These are phyloP conservation scores for Apodospora peruviana DNA, from an alignment of 495 filamentous ascomycete species.

Conservation along the genomic window DNA sequence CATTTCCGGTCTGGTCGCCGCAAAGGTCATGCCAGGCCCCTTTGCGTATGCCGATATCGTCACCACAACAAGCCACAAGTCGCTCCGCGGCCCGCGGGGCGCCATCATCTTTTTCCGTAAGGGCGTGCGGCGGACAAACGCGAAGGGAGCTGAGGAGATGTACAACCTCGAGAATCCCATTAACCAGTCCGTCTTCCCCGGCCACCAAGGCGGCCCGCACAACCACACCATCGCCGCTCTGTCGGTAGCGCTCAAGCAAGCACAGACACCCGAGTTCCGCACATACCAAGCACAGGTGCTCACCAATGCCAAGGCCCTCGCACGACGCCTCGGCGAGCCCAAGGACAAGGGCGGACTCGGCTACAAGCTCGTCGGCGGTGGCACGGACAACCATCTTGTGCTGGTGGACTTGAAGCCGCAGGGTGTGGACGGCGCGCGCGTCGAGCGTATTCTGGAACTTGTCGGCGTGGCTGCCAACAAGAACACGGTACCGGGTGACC, in stretches of 20 bases:
- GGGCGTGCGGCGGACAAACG: constrained; percentile 79
- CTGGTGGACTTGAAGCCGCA: constrained; percentile 92
- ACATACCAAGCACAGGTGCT: constrained; percentile 85
- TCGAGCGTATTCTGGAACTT: constrained; percentile 90
- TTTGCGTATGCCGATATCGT: constrained; percentile 89
- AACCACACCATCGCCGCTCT: constrained; percentile 98
- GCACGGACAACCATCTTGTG: constrained; percentile 95
- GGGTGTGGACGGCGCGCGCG: constrained; percentile 83
- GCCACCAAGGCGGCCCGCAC: constrained; percentile 95
- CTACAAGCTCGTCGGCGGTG: constrained; percentile 86
- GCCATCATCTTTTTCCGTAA: constrained; percentile 98
- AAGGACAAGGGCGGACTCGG: constrained; percentile 73
- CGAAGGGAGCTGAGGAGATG: constrained; percentile 75
- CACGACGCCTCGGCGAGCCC: constrained; percentile 62
- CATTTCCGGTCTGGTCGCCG: constrained; percentile 89
- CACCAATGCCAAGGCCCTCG: constrained; percentile 80
- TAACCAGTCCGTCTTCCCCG: constrained; percentile 97
- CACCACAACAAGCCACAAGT: constrained; percentile 98
- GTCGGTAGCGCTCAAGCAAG: constrained; percentile 88
- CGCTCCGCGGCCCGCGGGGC: constrained; percentile 85
- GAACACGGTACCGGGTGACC: constrained; percentile 96
- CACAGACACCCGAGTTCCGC: constrained; percentile 81
- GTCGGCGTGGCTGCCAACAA: constrained; percentile 97
- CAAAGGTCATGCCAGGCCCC: constrained; percentile 82
- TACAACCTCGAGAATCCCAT: constrained; percentile 94